phyloP scores from a whole-genome alignment of 2,329 filamentous ascomycete genomes.

The Fusarium solani-melongenae region DNA sequence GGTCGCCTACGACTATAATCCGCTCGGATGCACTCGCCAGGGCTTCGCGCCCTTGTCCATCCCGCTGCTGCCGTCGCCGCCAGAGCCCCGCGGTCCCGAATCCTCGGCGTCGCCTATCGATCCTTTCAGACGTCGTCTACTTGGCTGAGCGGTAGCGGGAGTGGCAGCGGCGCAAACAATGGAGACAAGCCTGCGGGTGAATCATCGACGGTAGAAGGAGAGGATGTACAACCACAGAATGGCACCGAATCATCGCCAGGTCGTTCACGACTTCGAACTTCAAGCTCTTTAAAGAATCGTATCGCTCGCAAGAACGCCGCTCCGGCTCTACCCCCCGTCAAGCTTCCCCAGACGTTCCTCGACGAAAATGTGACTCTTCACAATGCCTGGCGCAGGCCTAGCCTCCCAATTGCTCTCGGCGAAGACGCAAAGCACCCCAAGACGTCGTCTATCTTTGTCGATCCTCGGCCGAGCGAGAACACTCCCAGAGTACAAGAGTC shows the following conservation, averaged over 20 bases:
- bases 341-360: constrained; percentile 68
- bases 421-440: constrained; percentile 48
- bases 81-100: constrained; percentile 37
- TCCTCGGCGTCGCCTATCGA: constrained; percentile 28
- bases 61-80: constrained; percentile 41
- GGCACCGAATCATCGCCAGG: constrained; percentile 42
- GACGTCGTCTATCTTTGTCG: constrained; percentile 44
- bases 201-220: constrained; percentile 40
- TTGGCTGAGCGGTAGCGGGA: constrained; percentile 31
- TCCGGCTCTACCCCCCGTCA: constrained; percentile 60
- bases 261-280: constrained; percentile 42
- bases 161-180: constrained; percentile 31
- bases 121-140: constrained; percentile 36
- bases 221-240: constrained; percentile 43
- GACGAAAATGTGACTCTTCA: constrained; percentile 58
- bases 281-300: constrained; percentile 45
- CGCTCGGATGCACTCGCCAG: constrained; percentile 48
- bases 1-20: constrained; percentile 27
- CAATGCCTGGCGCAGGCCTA: constrained; percentile 39
- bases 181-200: constrained; percentile 45
- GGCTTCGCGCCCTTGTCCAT: constrained; percentile 45
- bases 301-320: constrained; percentile 48
- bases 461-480: constrained; percentile 36
- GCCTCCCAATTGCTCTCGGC: constrained; percentile 46
- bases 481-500: constrained; percentile 36